phyloP scores from a whole-genome alignment of 2,329 filamentous ascomycete species.

The Claviceps capensis region DNA sequence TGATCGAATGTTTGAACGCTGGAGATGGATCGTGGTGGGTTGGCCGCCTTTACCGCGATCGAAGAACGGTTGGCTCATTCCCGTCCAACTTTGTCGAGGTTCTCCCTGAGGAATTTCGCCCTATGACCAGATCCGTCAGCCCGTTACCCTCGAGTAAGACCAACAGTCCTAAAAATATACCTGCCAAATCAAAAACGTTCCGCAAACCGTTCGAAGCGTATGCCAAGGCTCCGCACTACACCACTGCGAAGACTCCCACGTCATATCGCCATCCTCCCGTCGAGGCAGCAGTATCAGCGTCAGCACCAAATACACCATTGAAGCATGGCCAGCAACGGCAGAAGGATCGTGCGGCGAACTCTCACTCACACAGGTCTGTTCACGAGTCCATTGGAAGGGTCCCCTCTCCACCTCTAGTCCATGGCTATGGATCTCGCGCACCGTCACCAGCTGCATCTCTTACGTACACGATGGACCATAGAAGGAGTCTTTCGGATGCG shows the following conservation, averaged over 20 bases:
- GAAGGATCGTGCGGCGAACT: conserved; percentile 12
- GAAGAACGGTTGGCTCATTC: conserved; percentile 81
- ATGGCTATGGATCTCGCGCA: conserved; percentile 20
- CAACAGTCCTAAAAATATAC: conserved; percentile 38
- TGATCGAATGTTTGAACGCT: conserved; percentile 96
- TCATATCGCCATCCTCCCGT: conserved; percentile 33
- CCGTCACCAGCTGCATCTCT: conserved; percentile 13
- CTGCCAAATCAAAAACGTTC: conserved; percentile 49
- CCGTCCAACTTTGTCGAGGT: conserved; percentile 96
- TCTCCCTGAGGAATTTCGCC: conserved; percentile 72
- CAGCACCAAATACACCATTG: conserved; percentile 10
- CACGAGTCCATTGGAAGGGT: conserved; percentile 10
- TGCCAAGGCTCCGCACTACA: conserved; percentile 51
- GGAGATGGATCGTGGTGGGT: conserved; percentile 99
- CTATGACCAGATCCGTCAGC: conserved; percentile 48
- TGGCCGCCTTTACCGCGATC: conserved; percentile 77
- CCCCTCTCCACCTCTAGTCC: conserved; percentile 12
- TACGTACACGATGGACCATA: conserved; percentile 12
- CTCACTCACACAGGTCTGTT: conserved; percentile 13
- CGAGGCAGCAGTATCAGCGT: conserved; percentile 10
- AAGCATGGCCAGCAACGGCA: conserved; percentile 4
- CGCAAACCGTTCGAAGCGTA: conserved; percentile 56
- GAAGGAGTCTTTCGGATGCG: conserved; percentile 16
- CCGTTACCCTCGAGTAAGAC: conserved; percentile 44
- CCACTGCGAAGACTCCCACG: conserved; percentile 46